Evolutionary conservation across 2,329 filamentous ascomycete species (phyloP).

Genomic region (Arachnomyces sp.): DNA sequence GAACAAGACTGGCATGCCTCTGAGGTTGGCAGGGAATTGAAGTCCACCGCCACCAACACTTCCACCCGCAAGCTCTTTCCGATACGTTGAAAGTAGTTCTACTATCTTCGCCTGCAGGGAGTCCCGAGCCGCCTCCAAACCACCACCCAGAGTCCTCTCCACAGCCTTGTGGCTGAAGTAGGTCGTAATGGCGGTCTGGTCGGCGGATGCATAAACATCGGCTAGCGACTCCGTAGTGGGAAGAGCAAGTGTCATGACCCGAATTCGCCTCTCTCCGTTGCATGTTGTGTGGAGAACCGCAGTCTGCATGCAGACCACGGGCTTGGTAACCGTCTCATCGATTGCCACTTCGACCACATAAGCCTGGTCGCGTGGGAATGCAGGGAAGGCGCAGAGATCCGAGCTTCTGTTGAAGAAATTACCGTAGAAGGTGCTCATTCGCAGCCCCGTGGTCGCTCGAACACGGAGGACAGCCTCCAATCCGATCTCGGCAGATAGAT

Average conservation of each 20-base stretch:
- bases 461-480: constrained; percentile 93
- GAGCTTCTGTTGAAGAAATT: constrained; percentile 99
- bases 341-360: constrained; percentile 98
- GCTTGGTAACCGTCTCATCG: constrained; percentile 86
- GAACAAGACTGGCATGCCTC: constrained; percentile 82
- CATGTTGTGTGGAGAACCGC: constrained; percentile 96
- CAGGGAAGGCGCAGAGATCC: constrained; percentile 94
- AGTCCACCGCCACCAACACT: constrained; percentile 88
- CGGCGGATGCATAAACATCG: constrained; percentile 87
- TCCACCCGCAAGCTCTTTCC: constrained; percentile 90
- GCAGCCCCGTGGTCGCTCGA: constrained; percentile 82
- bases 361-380: constrained; percentile 92
- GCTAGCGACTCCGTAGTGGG: constrained; percentile 86
- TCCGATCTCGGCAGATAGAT: constrained; percentile 91
- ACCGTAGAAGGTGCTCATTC: constrained; percentile 97
- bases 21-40: constrained; percentile 87
- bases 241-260: constrained; percentile 85
- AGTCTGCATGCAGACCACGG: constrained; percentile 84
- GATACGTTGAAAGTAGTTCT: constrained; percentile 88
- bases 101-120: constrained; percentile 84
- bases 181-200: constrained; percentile 84
- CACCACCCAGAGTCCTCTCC: constrained; percentile 74
- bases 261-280: constrained; percentile 90
- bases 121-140: constrained; percentile 83
- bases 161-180: constrained; percentile 98